Base-by-base conservation (phyloP, 192 early-diverging fungal species). In the Thoreauomyces humboldtii region DNA sequence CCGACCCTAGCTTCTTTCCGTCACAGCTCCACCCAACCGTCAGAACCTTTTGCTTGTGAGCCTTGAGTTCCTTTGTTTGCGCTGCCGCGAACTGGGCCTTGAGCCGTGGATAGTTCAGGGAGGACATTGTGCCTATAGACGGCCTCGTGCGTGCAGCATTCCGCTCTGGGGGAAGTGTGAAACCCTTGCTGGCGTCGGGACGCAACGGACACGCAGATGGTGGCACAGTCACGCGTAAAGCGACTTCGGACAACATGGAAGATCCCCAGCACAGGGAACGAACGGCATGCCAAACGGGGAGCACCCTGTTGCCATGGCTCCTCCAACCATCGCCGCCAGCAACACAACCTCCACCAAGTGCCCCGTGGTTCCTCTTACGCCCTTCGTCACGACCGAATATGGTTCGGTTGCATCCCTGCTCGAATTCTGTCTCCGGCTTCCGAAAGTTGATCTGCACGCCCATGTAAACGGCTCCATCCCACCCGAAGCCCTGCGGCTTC, bases 11-110 rank as follows among this genome's bases (percentile, higher is more conserved):
- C 57, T 71, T 74, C 51, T 77, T 63, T 17, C 89, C 89, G 61
- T 88, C 86, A 45, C 74, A 77, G 54, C 86, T 91, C 89, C 89
- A 91, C 1, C 82, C 88, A 0, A 91, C 88, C 7, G 89, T 86
- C 34, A 87, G 86, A 22, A 75, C 73, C 53, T 75, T 75, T 29
- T 70, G 45, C 60, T 61, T 46, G 42, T 75, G 73, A 34, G 63
- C 73, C 4, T 69, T 54, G 7, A 71, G 53, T 54, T 75, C 73
- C 24, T 43, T 61, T 31, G 64, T 59, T 21, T 22, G 67, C 2
- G 47, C 50, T 11, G 50, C 17, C 7, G 66, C 42, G 1, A 68
- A 41, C 7, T 21, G 15, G 9, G 44, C 17, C 25, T 48, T 59
- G 21, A 68, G 47, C 32, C 41, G 43, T 51, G 48, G n/a, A n/a